Conservation (phyloP, 192 early-diverging fungal species). For the Endogone sp. region DNA sequence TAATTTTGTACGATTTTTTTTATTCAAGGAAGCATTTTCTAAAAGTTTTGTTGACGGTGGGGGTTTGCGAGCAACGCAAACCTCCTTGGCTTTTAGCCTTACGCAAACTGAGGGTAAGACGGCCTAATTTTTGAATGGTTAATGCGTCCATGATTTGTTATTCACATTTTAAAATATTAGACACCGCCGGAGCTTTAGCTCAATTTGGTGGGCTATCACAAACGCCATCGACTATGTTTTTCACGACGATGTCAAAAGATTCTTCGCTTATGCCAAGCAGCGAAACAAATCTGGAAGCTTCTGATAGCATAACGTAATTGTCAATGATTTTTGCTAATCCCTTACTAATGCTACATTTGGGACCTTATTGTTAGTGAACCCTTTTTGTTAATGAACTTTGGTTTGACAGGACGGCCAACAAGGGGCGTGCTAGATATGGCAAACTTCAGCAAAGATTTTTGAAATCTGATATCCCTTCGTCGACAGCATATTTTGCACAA, state of each 20-base stretch:
- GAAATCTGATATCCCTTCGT: background rate
- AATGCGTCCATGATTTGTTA: background rate
- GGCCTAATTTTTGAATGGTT: background rate
- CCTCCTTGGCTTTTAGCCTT: constrained; percentile 38
- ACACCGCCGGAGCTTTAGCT: background rate
- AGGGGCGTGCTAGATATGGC: background rate
- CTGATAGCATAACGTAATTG: background rate
- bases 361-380: too few relatives aligned
- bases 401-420: background rate
- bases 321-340: too few relatives aligned
- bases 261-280: background rate
- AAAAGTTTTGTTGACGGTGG: constrained; percentile 13
- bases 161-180: background rate
- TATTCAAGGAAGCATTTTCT: background rate
- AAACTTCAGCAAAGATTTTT: constrained; percentile 10
- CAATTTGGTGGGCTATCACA: background rate
- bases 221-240: constrained; percentile 9
- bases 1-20: too few relatives aligned
- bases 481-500: constrained; percentile 32
- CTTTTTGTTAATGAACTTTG: too few relatives aligned
- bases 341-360: too few relatives aligned
- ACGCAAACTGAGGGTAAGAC: constrained; percentile 30
- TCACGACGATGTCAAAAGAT: too few relatives aligned
- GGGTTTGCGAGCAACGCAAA: constrained; percentile 33
- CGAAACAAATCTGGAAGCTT: background rate